Evolutionary conservation across 805 yeast genomes (phyloP).

Genomic region (Candida ponderosae): DNA sequence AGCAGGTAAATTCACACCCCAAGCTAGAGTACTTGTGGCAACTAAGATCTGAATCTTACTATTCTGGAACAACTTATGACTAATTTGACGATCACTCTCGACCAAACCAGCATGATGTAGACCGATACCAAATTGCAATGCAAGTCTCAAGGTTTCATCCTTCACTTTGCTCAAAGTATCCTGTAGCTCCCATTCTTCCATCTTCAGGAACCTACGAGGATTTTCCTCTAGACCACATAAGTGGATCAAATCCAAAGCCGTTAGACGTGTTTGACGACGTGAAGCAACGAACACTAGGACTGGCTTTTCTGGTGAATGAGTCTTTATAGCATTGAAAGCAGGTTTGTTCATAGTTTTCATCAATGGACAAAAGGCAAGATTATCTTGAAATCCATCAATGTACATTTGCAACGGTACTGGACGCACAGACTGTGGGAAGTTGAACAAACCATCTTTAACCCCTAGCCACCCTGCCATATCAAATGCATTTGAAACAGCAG

Average conservation of each 20-base stretch:
- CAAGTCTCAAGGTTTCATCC: slow-evolving; percentile 72
- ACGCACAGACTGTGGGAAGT: slow-evolving; percentile 89
- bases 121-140: slow-evolving; percentile 80
- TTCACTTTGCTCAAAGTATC: slow-evolving; percentile 61
- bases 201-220: slow-evolving; percentile 48
- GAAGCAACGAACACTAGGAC: slow-evolving; percentile 98
- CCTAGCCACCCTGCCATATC: slow-evolving; percentile 95
- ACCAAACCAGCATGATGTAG: slow-evolving; percentile 97
- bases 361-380: slow-evolving; percentile 63
- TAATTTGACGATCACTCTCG: slow-evolving; percentile 79
- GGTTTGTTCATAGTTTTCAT: slow-evolving; percentile 69
- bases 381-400: slow-evolving; percentile 80
- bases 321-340: slow-evolving; percentile 67
- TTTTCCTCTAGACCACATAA: slow-evolving; percentile 64
- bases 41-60: slow-evolving; percentile 86
- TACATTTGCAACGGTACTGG: slow-evolving; percentile 94
- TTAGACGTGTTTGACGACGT: slow-evolving; percentile 85
- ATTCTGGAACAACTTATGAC: slow-evolving; percentile 74
- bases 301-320: slow-evolving; percentile 66
- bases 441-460: slow-evolving; percentile 89
- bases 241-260: slow-evolving; percentile 65
- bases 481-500: slow-evolving; percentile 85
- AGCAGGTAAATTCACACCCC: slow-evolving; percentile 99
- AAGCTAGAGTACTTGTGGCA: slow-evolving; percentile 95
- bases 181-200: slow-evolving; percentile 40